These are phyloP conservation scores for Lactarius vividus DNA, from an alignment of 768 basidiomycete species.

Conservation along the genomic window DNA sequence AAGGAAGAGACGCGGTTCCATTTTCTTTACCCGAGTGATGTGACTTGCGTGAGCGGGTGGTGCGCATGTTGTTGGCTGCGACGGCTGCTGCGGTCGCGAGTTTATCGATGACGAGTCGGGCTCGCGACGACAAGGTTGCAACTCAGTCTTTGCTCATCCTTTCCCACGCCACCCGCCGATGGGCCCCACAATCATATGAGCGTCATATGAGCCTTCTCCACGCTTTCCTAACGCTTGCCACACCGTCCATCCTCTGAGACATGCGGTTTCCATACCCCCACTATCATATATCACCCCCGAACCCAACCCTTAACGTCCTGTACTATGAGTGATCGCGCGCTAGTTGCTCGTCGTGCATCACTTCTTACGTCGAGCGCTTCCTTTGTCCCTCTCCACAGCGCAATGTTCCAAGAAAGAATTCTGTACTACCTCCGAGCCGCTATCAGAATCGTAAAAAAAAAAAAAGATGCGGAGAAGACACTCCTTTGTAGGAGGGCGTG, in stretches of 20 bases:
- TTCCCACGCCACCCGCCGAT: slow-evolving; percentile 21
- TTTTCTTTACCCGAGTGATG: slow-evolving; percentile 19
- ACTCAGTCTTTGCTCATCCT: background rate
- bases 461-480: background rate
- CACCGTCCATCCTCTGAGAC: background rate
- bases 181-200: background rate
- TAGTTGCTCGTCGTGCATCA: background rate
- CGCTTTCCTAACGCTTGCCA: background rate
- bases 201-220: background rate
- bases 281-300: background rate
- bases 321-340: background rate
- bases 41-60: slow-evolving; percentile 22
- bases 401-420: slow-evolving; percentile 10
- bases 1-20: background rate
- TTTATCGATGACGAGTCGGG: slow-evolving; percentile 6
- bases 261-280: background rate
- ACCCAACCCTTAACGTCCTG: background rate
- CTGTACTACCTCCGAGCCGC: background rate
- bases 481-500: background rate
- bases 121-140: slow-evolving; percentile 1
- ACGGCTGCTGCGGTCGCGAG: background rate
- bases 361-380: background rate
- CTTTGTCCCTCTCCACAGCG: background rate
- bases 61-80: slow-evolving; percentile 21
- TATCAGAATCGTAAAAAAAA: slow-evolving; percentile 5